A percentile compares a stretch with the other conserved stretches of the same genome.
These are phyloP conservation scores for Rhodotorula taiwanensis DNA, from an alignment of 768 basidiomycete genomes.

Conservation along the genomic window DNA sequence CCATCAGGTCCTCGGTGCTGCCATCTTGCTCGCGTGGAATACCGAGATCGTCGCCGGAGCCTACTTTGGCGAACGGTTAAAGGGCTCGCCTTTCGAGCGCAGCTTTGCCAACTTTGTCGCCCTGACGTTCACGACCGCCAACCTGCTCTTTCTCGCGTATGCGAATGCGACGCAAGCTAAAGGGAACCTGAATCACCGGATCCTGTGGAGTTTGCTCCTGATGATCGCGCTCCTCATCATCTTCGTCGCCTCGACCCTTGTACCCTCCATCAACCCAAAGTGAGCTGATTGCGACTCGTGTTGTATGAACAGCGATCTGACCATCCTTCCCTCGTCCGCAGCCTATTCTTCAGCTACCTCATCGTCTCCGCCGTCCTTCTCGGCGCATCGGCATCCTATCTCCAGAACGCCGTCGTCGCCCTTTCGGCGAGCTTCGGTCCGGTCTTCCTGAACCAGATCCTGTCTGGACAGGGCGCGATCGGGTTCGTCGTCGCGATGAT, in stretches of 20 bases:
- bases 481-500: conserved; percentile 36
- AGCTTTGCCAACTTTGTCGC: conserved; percentile 24
- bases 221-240: conserved; percentile 15
- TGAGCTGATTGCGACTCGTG: not conserved
- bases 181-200: conserved; percentile 22
- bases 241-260: conserved; percentile 23
- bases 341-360: conserved; percentile 31
- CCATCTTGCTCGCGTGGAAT: conserved; percentile 39
- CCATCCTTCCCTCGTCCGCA: not conserved
- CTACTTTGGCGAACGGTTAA: conserved; percentile 27
- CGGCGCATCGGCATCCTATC: conserved; percentile 30
- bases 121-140: conserved; percentile 32
- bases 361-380: conserved; percentile 29
- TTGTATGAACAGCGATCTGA: rapidly evolving
- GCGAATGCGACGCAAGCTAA: conserved; percentile 32
- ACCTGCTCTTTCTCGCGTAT: conserved; percentile 31
- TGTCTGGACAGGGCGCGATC: conserved; percentile 38
- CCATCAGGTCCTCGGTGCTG: conserved; percentile 22
- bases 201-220: conserved; percentile 15
- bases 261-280: conserved; percentile 18
- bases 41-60: conserved; percentile 31
- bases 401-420: conserved; percentile 35
- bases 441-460: conserved; percentile 36
- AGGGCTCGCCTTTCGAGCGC: conserved; percentile 17
- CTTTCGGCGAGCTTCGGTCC: conserved; percentile 33